Conservation (phyloP, 2,329 filamentous ascomycete species). For the Botrytis deweyae region DNA sequence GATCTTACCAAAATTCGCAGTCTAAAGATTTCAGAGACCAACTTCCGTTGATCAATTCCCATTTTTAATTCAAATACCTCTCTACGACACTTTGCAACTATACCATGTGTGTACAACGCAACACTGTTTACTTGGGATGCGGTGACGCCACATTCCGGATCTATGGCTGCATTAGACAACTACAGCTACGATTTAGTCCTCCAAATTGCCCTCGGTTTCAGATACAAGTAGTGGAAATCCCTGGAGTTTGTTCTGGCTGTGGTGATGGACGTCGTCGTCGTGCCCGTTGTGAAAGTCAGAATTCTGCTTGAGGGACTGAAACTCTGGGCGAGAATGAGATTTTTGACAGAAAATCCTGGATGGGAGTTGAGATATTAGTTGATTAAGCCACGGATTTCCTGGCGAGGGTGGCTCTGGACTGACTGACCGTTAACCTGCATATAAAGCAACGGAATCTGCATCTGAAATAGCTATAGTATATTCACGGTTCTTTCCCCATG, state of each 20-base stretch:
- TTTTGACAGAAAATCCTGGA: neutral
- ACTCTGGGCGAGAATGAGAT: neutral
- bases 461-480: fast-evolving
- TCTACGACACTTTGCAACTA: neutral
- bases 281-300: neutral
- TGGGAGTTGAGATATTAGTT: neutral
- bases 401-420: neutral
- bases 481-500: neutral
- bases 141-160: neutral
- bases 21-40: neutral
- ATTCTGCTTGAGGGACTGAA: neutral
- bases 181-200: neutral
- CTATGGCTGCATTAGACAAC: neutral
- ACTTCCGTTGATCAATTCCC: neutral
- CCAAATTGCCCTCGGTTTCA: neutral
- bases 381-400: neutral
- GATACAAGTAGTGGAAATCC: neutral
- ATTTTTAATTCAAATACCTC: neutral
- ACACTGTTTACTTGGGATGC: neutral
- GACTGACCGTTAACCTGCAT: neutral
- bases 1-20: neutral
- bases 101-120: neutral
- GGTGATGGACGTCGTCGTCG: neutral
- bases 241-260: neutral
- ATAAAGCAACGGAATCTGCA: neutral